These are phyloP conservation scores for Cladophialophora exuberans DNA, from an alignment of 2,329 filamentous ascomycete genomes.

Conservation along the genomic window DNA sequence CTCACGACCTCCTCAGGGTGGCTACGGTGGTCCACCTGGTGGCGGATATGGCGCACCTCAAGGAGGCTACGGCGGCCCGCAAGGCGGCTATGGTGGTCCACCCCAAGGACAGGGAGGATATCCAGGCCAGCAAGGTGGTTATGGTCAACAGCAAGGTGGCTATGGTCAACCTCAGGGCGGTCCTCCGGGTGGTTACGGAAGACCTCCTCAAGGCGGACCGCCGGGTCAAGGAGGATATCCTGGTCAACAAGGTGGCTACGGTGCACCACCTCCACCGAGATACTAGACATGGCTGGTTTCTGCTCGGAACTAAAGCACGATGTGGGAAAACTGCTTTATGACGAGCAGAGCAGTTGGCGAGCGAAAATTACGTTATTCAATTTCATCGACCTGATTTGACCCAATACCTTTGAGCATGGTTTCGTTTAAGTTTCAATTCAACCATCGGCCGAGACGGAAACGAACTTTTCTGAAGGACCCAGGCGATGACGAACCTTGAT, in stretches of 20 bases:
- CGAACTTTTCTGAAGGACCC: no score
- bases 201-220: conserved; percentile 29
- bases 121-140: conserved; percentile 36
- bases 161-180: conserved; percentile 39
- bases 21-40: conserved; percentile 35
- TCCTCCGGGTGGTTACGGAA: conserved; percentile 30
- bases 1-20: conserved; percentile 35
- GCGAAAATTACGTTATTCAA: no score
- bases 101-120: conserved; percentile 39
- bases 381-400: background rate
- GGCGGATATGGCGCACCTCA: conserved; percentile 25
- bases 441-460: no score
- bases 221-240: conserved; percentile 35
- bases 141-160: conserved; percentile 34
- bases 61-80: conserved; percentile 32
- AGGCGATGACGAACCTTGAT: no score
- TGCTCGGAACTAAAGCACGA: background rate
- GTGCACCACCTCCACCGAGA: conserved; percentile 26
- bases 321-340: no score
- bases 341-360: no score
- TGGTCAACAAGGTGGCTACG: conserved; percentile 30
- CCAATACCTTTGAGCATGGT: no score
- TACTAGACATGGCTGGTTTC: conserved; percentile 11
- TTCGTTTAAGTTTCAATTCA: no score
- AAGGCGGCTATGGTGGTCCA: conserved; percentile 35